These are phyloP conservation scores for Miscanthus lutarioriparius DNA, from an alignment of 176 grass and related monocot genomes.

Conservation along the genomic window DNA sequence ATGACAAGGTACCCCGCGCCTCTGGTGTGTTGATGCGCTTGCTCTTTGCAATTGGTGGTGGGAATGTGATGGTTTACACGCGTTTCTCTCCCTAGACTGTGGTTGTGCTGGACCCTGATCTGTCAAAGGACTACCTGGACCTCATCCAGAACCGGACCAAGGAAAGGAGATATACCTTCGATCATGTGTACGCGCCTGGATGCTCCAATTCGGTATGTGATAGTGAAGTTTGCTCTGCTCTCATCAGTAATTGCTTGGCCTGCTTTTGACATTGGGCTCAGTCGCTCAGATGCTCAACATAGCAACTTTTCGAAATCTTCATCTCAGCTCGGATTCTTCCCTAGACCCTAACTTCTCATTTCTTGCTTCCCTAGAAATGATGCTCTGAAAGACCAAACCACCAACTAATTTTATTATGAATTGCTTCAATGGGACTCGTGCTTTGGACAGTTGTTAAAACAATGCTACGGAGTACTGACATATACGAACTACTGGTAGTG, in stretches of 20 bases:
- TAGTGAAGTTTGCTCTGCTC: not conserved
- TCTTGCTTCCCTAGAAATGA: slow-evolving; percentile 15
- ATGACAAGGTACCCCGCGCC: slow-evolving; percentile 64
- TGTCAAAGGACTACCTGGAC: slow-evolving; percentile 95
- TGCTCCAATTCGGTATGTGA: slow-evolving; percentile 77
- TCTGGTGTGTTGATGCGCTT: not conserved
- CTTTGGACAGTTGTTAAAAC: slow-evolving; percentile 1
- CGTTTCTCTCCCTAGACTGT: slow-evolving; percentile 60
- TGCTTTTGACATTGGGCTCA: not conserved
- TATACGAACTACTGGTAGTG: not conserved
- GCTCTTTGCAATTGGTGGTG: slow-evolving; percentile 23
- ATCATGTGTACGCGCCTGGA: slow-evolving; percentile 83
- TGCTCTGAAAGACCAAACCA: not conserved
- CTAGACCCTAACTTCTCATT: not conserved
- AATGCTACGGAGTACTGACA: not conserved
- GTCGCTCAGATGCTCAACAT: not conserved
- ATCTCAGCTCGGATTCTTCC: not conserved
- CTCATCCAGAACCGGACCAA: slow-evolving; percentile 94
- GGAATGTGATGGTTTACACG: slow-evolving; percentile 13
- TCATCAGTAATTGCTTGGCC: slow-evolving; percentile 10
- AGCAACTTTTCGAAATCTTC: slow-evolving; percentile 1
- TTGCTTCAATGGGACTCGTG: slow-evolving; percentile 23
- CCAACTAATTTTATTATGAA: slow-evolving; percentile 17
- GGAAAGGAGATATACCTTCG: slow-evolving; percentile 91
- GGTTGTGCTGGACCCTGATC: slow-evolving; percentile 91